phyloP scores from a whole-genome alignment of 2,329 filamentous ascomycete species.

The Colletotrichum tropicicola region DNA sequence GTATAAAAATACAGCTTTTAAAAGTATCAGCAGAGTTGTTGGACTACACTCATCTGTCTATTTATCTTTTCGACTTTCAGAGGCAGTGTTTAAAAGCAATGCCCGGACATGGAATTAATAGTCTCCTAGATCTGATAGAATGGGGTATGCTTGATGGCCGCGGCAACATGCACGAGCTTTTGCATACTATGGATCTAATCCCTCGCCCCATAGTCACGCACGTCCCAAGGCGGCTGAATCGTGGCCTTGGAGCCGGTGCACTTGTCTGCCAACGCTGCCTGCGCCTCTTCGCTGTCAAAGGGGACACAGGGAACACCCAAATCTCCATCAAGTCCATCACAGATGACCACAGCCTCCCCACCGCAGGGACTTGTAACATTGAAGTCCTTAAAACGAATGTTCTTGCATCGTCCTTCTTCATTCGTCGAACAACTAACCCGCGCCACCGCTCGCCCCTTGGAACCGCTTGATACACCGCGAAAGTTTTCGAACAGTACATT shows the following conservation, averaged over 20 bases:
- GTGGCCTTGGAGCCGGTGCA: slow-evolving; percentile 39
- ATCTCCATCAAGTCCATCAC: slow-evolving; percentile 54
- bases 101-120: too few relatives aligned
- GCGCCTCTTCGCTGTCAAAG: slow-evolving; percentile 42
- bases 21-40: too few relatives aligned
- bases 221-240: slow-evolving; percentile 21
- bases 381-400: slow-evolving; percentile 64
- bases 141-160: not conserved
- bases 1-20: too few relatives aligned
- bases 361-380: slow-evolving; percentile 60
- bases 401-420: slow-evolving; percentile 60
- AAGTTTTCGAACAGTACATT: slow-evolving; percentile 69
- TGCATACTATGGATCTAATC: not conserved
- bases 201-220: slow-evolving; percentile 5
- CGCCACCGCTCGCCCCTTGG: slow-evolving; percentile 61
- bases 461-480: slow-evolving; percentile 64
- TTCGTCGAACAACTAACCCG: slow-evolving; percentile 63
- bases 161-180: not conserved
- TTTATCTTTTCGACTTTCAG: too few relatives aligned
- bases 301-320: slow-evolving; percentile 45
- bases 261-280: slow-evolving; percentile 39
- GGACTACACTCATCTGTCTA: too few relatives aligned
- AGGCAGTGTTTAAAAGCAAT: too few relatives aligned
- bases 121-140: not conserved
- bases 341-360: slow-evolving; percentile 54